Percentiles rank a stretch among this genome's conserved stretches.
Evolutionary conservation across 1,284 basidiomycete species (phyloP).

Genomic region (Heterobasidion irregulare): DNA sequence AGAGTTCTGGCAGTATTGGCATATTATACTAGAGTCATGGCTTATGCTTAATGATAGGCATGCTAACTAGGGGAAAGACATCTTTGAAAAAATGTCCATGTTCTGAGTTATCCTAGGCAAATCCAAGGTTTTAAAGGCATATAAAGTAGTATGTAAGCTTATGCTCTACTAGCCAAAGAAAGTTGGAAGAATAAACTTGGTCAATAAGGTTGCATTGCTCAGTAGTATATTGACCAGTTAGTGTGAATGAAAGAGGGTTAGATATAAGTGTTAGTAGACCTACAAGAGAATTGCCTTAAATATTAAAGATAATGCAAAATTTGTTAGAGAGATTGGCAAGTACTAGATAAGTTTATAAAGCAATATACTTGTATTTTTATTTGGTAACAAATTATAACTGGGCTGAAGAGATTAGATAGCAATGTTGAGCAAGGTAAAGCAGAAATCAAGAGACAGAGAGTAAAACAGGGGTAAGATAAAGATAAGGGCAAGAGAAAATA

Average conservation of each 20-base stretch:
- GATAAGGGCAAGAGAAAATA: not conserved
- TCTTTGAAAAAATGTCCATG: not conserved
- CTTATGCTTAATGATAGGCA: constrained; percentile 16
- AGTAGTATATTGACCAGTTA: not conserved
- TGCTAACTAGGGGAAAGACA: not conserved
- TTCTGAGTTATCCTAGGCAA: not conserved
- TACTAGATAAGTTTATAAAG: not conserved
- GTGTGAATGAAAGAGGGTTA: not conserved
- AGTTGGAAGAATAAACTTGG: not conserved
- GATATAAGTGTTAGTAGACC: not conserved
- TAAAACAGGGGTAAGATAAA: not conserved
- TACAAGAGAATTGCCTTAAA: not conserved
- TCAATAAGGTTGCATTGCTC: not conserved
- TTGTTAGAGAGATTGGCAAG: not conserved
- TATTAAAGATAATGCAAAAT: not conserved
- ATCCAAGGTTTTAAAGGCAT: not conserved
- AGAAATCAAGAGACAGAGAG: not conserved
- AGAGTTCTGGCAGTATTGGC: constrained; percentile 19
- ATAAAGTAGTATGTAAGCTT: not conserved
- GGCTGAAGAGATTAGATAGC: not conserved
- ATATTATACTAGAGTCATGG: constrained; percentile 21
- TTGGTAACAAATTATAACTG: not conserved
- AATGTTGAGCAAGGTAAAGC: not conserved
- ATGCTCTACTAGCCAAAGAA: not conserved
- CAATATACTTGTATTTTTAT: not conserved